Evolutionary conservation across 2,329 filamentous ascomycete species (phyloP).

Genomic region (Clonostachys solani): DNA sequence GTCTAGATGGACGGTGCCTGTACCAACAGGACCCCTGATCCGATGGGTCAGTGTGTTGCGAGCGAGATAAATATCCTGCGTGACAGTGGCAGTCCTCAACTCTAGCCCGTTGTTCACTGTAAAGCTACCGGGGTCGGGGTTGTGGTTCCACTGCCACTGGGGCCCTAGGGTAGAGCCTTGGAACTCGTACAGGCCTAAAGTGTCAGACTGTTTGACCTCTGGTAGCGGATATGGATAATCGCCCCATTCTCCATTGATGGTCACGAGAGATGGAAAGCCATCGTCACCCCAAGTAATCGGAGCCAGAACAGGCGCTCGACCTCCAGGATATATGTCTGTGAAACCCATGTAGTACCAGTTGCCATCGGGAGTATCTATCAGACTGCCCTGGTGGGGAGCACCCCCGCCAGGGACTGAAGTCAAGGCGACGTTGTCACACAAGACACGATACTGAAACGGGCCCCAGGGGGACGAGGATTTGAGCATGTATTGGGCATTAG

Average conservation of each 20-base stretch:
- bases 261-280: slow-evolving; percentile 40
- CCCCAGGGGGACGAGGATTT: slow-evolving; percentile 40
- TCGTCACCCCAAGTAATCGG: slow-evolving; percentile 42
- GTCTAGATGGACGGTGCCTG: slow-evolving; percentile 44
- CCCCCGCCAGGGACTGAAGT: slow-evolving; percentile 38
- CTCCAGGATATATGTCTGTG: slow-evolving; percentile 46
- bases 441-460: slow-evolving; percentile 38
- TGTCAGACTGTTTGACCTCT: slow-evolving; percentile 13
- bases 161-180: slow-evolving; percentile 28
- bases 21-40: slow-evolving; percentile 37
- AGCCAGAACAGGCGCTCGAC: slow-evolving; percentile 48
- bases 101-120: slow-evolving; percentile 29
- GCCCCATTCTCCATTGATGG: slow-evolving; percentile 38
- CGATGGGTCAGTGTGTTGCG: slow-evolving; percentile 41
- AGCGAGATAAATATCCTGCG: slow-evolving; percentile 39
- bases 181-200: slow-evolving; percentile 23
- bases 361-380: slow-evolving; percentile 43
- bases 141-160: slow-evolving; percentile 58
- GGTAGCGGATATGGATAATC: slow-evolving; percentile 29
- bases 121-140: slow-evolving; percentile 45
- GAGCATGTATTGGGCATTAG: slow-evolving; percentile 38
- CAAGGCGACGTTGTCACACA: slow-evolving; percentile 21
- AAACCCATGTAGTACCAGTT: slow-evolving; percentile 56
- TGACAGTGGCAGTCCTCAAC: slow-evolving; percentile 43
- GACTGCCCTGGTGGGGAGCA: slow-evolving; percentile 46